A percentile compares a stretch with the other conserved stretches of the same genome.
Evolutionary conservation across 202 grass and related monocot species (phyloP).

Genomic region (Zoysia matrella): DNA sequence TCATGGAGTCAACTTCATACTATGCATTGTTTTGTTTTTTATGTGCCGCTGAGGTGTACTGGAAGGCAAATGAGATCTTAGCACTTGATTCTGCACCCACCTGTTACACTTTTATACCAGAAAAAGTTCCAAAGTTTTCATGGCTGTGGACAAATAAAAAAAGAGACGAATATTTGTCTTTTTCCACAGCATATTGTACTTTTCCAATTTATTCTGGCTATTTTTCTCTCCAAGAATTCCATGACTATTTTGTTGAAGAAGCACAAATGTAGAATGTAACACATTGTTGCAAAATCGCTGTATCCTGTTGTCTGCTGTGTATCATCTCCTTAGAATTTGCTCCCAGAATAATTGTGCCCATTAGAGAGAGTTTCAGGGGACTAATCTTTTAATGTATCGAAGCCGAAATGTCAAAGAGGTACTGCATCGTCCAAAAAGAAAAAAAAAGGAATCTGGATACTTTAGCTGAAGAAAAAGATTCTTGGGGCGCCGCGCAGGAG

Average conservation of each 20-base stretch:
- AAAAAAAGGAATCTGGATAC: not conserved
- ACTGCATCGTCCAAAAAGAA: too few relatives aligned
- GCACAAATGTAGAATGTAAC: not conserved
- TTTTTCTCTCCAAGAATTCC: too few relatives aligned
- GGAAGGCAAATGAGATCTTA: not conserved
- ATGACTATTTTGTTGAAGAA: too few relatives aligned
- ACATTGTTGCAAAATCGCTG: too few relatives aligned
- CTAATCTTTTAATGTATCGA: too few relatives aligned
- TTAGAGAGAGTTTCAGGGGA: too few relatives aligned
- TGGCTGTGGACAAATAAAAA: too few relatives aligned
- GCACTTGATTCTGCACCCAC: not conserved
- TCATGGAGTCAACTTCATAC: constrained; percentile 11
- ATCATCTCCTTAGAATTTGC: not conserved
- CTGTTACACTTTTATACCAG: not conserved
- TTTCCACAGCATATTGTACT: not conserved
- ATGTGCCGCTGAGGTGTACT: not conserved
- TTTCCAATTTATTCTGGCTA: not conserved
- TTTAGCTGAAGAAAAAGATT: constrained; percentile 1
- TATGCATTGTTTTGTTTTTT: not conserved
- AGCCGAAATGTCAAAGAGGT: too few relatives aligned
- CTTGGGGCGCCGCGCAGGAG: not conserved
- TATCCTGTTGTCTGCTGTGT: too few relatives aligned
- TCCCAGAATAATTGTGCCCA: not conserved
- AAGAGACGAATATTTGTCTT: not conserved
- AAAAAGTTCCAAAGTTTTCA: not conserved